Evolutionary conservation across 768 basidiomycete genomes (phyloP).

Genomic region (Postia placenta): DNA sequence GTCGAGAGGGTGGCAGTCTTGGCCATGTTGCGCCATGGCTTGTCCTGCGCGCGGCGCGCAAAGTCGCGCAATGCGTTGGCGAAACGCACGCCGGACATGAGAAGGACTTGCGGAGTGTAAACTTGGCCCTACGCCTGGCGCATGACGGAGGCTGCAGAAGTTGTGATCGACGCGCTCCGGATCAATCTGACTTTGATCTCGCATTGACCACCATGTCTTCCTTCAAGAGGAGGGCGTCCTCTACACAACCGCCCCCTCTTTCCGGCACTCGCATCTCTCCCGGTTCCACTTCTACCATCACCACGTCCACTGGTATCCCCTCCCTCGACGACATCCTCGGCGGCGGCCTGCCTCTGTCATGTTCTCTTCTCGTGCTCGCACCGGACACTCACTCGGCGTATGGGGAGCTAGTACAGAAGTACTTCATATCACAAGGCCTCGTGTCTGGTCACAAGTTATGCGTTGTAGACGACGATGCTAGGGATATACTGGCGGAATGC

Average conservation of each 20-base stretch:
- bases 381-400: slow-evolving; percentile 86
- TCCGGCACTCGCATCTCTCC: slow-evolving; percentile 56
- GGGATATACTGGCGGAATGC: slow-evolving; percentile 57
- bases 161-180: neutral
- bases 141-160: neutral
- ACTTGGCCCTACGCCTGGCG: too few species aligned
- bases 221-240: slow-evolving; percentile 63
- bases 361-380: slow-evolving; percentile 65
- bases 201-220: slow-evolving; percentile 55
- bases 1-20: neutral
- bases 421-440: slow-evolving; percentile 86
- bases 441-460: slow-evolving; percentile 62
- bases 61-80: neutral
- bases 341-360: slow-evolving; percentile 82
- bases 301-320: slow-evolving; percentile 83
- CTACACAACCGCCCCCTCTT: slow-evolving; percentile 36
- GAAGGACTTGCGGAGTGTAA: neutral
- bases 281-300: slow-evolving; percentile 45
- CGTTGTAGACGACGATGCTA: slow-evolving; percentile 55
- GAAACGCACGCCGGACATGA: neutral
- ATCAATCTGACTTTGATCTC: neutral
- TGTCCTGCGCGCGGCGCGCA: neutral
- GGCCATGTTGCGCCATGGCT: neutral
- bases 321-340: slow-evolving; percentile 95
- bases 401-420: slow-evolving; percentile 78